Percentiles rank a stretch among this genome's conserved stretches.
Conservation (phyloP, 257 asterid species). For the Gentiana dahurica region DNA sequence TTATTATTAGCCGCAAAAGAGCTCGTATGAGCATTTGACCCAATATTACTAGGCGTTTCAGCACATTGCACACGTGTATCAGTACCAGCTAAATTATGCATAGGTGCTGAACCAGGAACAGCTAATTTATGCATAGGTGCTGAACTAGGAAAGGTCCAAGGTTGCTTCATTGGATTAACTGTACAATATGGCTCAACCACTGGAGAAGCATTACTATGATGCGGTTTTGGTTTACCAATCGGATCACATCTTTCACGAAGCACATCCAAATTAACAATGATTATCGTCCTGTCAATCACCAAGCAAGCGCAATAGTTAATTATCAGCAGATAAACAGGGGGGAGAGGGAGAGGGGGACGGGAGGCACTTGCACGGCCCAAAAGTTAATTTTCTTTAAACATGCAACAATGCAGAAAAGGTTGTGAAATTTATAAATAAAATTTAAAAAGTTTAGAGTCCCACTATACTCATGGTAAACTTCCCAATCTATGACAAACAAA, state of each 20-base stretch:
- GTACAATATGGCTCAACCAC: conserved; percentile 26
- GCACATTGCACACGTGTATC: conserved; percentile 20
- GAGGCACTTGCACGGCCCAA: too few species aligned
- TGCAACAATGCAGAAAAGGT: too few species aligned
- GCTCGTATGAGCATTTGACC: conserved; percentile 26
- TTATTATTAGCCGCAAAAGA: conserved; percentile 29
- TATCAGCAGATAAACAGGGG: not conserved
- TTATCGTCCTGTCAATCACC: conserved; percentile 58
- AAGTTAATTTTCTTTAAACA: too few species aligned
- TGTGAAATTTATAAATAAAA: too few species aligned
- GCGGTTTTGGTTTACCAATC: conserved; percentile 51
- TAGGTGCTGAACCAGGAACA: conserved; percentile 20
- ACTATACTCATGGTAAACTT: too few species aligned
- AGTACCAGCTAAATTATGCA: conserved; percentile 34
- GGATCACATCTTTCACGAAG: conserved; percentile 45
- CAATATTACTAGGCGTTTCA: conserved; percentile 27
- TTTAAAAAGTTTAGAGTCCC: too few species aligned
- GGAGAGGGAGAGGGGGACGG: too few species aligned
- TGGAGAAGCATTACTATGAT: conserved; percentile 27
- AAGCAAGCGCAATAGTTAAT: conserved; percentile 7
- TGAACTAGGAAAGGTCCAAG: conserved; percentile 17
- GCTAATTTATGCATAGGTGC: conserved; percentile 22
- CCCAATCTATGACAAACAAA: too few species aligned
- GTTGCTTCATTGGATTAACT: conserved; percentile 36
- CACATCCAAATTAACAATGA: conserved; percentile 58